A percentile compares a stretch with the other conserved stretches of the same genome.
phyloP scores from a whole-genome alignment of 140 eudicot species.

The Stevia rebaudiana region DNA sequence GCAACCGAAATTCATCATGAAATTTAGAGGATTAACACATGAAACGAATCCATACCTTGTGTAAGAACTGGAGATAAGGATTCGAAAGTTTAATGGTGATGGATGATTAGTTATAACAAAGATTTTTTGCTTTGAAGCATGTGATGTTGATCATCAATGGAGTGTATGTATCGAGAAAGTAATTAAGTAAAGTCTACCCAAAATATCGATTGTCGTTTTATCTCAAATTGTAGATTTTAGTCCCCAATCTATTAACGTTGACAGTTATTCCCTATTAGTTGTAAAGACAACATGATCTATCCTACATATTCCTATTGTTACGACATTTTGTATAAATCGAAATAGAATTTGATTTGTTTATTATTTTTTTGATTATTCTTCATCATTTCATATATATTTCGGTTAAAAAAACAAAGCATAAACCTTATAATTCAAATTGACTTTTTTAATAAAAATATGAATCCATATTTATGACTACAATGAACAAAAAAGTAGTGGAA shows the following conservation, averaged over 20 bases:
- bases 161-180: background rate
- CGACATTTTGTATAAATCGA: too few relatives aligned
- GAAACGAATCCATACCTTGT: slow-evolving; percentile 25
- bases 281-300: background rate
- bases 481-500: too few relatives aligned
- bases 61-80: slow-evolving; percentile 23
- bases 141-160: slow-evolving; percentile 4
- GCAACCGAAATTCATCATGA: background rate
- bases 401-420: too few relatives aligned
- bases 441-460: too few relatives aligned
- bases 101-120: slow-evolving; percentile 14
- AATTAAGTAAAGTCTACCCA: slow-evolving; percentile 20
- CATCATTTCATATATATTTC: too few relatives aligned
- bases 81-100: slow-evolving; percentile 13
- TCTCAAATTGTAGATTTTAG: background rate
- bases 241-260: slow-evolving; percentile 1
- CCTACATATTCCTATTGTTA: too few relatives aligned
- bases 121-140: slow-evolving; percentile 23
- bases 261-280: background rate
- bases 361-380: too few relatives aligned
- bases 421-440: too few relatives aligned
- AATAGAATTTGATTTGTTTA: too few relatives aligned
- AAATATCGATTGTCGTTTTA: background rate
- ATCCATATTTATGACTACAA: too few relatives aligned
- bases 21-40: background rate